Conservation (phyloP, 257 asterid species). For the Solanum dulcamara region DNA sequence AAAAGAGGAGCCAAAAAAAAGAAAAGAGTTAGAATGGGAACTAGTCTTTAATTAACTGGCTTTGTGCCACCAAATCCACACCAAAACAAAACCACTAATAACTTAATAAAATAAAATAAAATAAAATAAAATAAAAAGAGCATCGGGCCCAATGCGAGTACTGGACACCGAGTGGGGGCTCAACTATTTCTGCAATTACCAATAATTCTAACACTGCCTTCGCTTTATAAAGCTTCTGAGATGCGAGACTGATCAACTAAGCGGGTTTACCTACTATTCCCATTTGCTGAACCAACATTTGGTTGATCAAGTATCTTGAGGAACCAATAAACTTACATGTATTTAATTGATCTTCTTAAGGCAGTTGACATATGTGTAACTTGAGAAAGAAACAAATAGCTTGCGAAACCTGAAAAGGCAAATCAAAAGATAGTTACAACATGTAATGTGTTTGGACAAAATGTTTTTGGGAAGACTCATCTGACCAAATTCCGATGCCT, state of each 20-base stretch:
- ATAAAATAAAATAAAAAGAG: background rate
- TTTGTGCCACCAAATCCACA: background rate
- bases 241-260: background rate
- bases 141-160: background rate
- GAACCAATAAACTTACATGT: background rate
- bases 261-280: background rate
- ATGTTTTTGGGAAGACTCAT: background rate
- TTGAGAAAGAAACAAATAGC: constrained; percentile 74
- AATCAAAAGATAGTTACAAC: background rate
- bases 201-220: background rate
- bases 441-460: background rate
- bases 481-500: background rate
- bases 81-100: background rate
- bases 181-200: background rate
- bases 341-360: constrained; percentile 38
- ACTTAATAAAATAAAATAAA: background rate
- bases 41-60: background rate
- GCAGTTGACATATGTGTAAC: constrained; percentile 69
- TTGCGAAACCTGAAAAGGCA: constrained; percentile 69
- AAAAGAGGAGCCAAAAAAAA: background rate
- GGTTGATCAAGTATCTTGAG: background rate
- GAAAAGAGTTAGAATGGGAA: background rate
- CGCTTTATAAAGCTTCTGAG: background rate
- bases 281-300: background rate
- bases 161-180: background rate